These are phyloP conservation scores for Pseudogymnoascus sp. DNA, from an alignment of 2,329 filamentous ascomycete genomes.

Conservation along the genomic window DNA sequence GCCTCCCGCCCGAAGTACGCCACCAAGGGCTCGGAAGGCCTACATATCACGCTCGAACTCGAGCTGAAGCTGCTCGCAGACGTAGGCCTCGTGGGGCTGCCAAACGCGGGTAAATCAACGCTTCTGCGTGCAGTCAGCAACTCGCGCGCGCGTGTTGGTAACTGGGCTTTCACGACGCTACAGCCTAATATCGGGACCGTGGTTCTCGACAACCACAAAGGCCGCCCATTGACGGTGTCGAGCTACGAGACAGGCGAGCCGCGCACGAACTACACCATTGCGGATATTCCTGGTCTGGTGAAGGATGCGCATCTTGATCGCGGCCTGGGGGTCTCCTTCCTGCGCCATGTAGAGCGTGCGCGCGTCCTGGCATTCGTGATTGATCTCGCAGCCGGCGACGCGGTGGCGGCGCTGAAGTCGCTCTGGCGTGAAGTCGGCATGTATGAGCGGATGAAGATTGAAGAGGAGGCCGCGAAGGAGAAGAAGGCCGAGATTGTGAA, in stretches of 20 bases:
- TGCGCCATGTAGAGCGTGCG: slow-evolving; percentile 90
- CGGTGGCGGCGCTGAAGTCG: slow-evolving; percentile 66
- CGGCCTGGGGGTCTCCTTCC: slow-evolving; percentile 82
- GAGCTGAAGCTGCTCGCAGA: slow-evolving; percentile 94
- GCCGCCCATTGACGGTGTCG: slow-evolving; percentile 50
- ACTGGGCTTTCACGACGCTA: slow-evolving; percentile 95
- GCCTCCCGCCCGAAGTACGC: slow-evolving; percentile 75
- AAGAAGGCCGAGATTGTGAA: slow-evolving; percentile 41
- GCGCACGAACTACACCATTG: slow-evolving; percentile 80
- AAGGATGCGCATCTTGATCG: slow-evolving; percentile 87
- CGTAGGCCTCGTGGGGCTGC: slow-evolving; percentile 86
- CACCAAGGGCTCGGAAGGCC: slow-evolving; percentile 72
- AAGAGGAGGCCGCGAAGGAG: slow-evolving; percentile 62
- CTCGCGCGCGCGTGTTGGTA: slow-evolving; percentile 79
- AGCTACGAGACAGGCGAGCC: slow-evolving; percentile 41
- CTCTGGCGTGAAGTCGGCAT: slow-evolving; percentile 87
- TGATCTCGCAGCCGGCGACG: slow-evolving; percentile 72
- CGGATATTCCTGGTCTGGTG: slow-evolving; percentile 91
- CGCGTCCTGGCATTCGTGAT: slow-evolving; percentile 89
- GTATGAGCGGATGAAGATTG: slow-evolving; percentile 62
- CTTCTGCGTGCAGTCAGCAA: slow-evolving; percentile 80
- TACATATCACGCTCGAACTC: slow-evolving; percentile 72
- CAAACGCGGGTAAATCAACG: slow-evolving; percentile 94
- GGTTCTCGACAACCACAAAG: slow-evolving; percentile 78
- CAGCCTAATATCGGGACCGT: slow-evolving; percentile 95